phyloP scores from a whole-genome alignment of 2,329 filamentous ascomycete species.

The Hypoxylon sp. region DNA sequence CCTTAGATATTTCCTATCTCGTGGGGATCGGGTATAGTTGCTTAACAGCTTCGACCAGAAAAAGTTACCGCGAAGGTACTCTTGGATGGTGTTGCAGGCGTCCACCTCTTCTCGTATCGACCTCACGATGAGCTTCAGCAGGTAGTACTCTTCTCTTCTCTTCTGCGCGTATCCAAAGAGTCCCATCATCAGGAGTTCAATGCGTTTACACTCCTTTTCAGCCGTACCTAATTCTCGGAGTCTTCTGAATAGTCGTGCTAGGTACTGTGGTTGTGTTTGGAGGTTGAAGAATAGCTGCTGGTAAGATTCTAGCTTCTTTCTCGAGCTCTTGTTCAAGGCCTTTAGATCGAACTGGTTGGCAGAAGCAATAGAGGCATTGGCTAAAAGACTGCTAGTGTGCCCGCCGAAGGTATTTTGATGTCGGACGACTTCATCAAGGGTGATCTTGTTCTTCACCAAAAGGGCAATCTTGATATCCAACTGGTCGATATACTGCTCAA shows the following conservation, averaged over 20 bases:
- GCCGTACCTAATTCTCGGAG: constrained; percentile 86
- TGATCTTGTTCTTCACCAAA: constrained; percentile 99
- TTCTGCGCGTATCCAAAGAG: constrained; percentile 98
- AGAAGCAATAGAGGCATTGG: constrained; percentile 89
- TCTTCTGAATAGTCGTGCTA: constrained; percentile 88
- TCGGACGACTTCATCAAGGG: constrained; percentile 95
- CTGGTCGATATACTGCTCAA: constrained; percentile 98
- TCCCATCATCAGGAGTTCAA: constrained; percentile 95
- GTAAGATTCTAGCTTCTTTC: constrained; percentile 95
- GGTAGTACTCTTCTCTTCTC: constrained; percentile 94
- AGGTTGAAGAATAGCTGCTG: constrained; percentile 98
- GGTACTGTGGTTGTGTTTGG: constrained; percentile 95
- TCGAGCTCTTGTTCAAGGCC: constrained; percentile 95
- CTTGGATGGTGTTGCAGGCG: constrained; percentile 78
- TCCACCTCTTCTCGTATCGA: constrained; percentile 91
- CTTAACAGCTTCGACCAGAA: constrained; percentile 92
- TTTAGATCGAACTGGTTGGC: constrained; percentile 96
- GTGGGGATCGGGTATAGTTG: constrained; percentile 91
- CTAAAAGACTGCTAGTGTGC: constrained; percentile 85
- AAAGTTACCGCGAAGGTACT: constrained; percentile 89
- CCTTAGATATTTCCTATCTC: constrained; percentile 92
- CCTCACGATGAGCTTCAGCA: constrained; percentile 87
- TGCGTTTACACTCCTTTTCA: constrained; percentile 92
- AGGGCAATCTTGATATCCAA: constrained; percentile 99
- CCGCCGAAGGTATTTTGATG: constrained; percentile 97